A percentile compares a stretch with the other conserved stretches of the same genome.
These are phyloP conservation scores for Rhizopus sp. DNA, from an alignment of 371 early-diverging fungal species.

Conservation along the genomic window DNA sequence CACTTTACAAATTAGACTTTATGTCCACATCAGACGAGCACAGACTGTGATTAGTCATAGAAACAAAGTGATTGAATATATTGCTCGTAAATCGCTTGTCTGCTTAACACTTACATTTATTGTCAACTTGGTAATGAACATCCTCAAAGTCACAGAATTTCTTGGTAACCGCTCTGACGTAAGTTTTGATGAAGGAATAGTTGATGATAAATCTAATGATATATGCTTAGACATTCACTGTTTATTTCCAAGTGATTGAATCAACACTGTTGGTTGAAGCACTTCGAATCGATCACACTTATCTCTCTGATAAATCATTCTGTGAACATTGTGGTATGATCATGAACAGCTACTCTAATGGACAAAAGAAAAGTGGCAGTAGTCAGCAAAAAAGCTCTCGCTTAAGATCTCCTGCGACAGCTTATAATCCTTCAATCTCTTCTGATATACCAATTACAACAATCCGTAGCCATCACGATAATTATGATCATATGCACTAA, in stretches of 20 bases:
- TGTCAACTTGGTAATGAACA: constrained; percentile 44
- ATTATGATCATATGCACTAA: background rate
- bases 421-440: constrained; percentile 7
- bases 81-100: constrained; percentile 47
- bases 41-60: constrained; percentile 37
- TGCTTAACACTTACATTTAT: constrained; percentile 42
- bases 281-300: constrained; percentile 35
- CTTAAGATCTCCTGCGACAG: constrained; percentile 8
- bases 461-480: background rate
- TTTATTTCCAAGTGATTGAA: constrained; percentile 44
- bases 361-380: constrained; percentile 12
- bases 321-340: constrained; percentile 48
- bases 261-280: constrained; percentile 49
- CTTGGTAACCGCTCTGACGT: constrained; percentile 47
- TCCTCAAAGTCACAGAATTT: constrained; percentile 41
- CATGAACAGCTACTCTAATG: constrained; percentile 7
- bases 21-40: constrained; percentile 35
- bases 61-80: constrained; percentile 41
- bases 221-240: constrained; percentile 35
- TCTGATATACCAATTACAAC: constrained; percentile 8
- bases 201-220: background rate
- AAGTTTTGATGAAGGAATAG: constrained; percentile 5
- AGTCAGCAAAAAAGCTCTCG: constrained; percentile 3
- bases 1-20: constrained; percentile 27
- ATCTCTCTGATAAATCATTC: constrained; percentile 29